Base-by-base conservation (phyloP, 2,329 filamentous ascomycete species). In the Phyllosticta citrichinensis region DNA sequence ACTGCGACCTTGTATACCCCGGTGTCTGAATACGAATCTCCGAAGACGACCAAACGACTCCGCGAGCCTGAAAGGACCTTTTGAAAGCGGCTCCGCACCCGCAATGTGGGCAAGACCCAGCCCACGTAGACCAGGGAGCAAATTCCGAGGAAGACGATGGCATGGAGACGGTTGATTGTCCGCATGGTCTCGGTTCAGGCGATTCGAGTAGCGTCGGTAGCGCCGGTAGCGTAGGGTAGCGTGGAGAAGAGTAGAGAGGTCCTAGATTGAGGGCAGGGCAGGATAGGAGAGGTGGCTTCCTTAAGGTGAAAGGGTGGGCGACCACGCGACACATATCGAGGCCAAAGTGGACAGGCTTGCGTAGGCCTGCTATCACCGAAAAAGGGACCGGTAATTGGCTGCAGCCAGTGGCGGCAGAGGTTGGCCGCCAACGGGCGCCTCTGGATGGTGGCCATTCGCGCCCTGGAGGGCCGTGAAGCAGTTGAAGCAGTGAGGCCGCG, bases 11-110 rank as follows among this genome's bases (percentile, higher is more conserved):
- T 68, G 68, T 73, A 72, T 53, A 63, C 66, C 24, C 71, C 71
- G 52, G 66, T 73, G 65, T 74, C 72, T 59, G 72, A 74, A 70
- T 71, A 74, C 59, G 73, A 71, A 58, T 74, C 70, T 12, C 72
- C 73, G 64, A 75, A 74, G 24, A 74, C 71, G 27, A 75, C 72
- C 20, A 75, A 59, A 50, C 70, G 68, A 59, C 68, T 68, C 30
- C 68, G 63, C 27, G 62, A 65, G 40, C 67, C 68, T 61, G 63
- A 65, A 68, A 71, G 71, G 52, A 64, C 68, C 57, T 69, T 66
- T 52, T 69, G 64, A 53, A 71, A 65, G 56, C 64, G 69, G 56
- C 66, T 63, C 58, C 63, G 65, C 22, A 74, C 62, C 52, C 66
- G 64, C 61, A 66, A 60, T 50, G 70, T 67, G 10, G 68, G 68